Percentiles rank a stretch among this genome's conserved stretches.
phyloP scores from a whole-genome alignment of 305 asterid species.

The Nicotiana rustica region DNA sequence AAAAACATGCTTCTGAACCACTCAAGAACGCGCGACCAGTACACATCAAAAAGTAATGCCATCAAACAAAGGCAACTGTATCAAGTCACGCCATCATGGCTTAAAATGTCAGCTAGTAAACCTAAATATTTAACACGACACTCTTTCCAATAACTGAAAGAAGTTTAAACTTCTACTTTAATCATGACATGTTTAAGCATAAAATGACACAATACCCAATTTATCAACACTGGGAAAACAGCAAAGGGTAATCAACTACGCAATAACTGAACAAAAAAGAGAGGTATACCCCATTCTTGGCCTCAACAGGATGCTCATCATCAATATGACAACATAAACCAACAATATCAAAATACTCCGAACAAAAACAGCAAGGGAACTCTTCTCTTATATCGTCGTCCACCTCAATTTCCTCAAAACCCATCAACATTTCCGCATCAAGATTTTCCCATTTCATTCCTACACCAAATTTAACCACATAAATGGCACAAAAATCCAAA shows the following conservation, averaged over 20 bases:
- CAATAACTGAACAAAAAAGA: slow-evolving; percentile 8
- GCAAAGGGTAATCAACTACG: background rate
- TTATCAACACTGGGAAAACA: background rate
- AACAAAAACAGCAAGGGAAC: slow-evolving; percentile 84
- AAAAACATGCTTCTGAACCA: slow-evolving; percentile 11
- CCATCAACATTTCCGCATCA: slow-evolving; percentile 86
- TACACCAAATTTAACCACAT: slow-evolving; percentile 36
- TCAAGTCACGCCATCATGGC: background rate
- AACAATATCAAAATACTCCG: slow-evolving; percentile 81
- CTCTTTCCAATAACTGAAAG: slow-evolving; percentile 22
- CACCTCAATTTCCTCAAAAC: slow-evolving; percentile 82
- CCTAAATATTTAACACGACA: background rate
- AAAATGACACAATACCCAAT: background rate
- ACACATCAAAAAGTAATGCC: background rate
- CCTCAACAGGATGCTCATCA: slow-evolving; percentile 95
- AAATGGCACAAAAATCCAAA: slow-evolving; percentile 35
- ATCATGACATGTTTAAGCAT: slow-evolving; percentile 7
- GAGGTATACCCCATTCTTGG: slow-evolving; percentile 72
- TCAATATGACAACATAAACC: slow-evolving; percentile 97
- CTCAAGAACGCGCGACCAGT: background rate
- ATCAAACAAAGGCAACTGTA: background rate
- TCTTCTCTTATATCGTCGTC: slow-evolving; percentile 83
- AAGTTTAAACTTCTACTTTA: background rate
- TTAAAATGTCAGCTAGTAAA: slow-evolving; percentile 16
- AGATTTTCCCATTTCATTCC: slow-evolving; percentile 77